Base-by-base conservation (phyloP, 2,329 filamentous ascomycete species). In the Alternaria conjuncta region DNA sequence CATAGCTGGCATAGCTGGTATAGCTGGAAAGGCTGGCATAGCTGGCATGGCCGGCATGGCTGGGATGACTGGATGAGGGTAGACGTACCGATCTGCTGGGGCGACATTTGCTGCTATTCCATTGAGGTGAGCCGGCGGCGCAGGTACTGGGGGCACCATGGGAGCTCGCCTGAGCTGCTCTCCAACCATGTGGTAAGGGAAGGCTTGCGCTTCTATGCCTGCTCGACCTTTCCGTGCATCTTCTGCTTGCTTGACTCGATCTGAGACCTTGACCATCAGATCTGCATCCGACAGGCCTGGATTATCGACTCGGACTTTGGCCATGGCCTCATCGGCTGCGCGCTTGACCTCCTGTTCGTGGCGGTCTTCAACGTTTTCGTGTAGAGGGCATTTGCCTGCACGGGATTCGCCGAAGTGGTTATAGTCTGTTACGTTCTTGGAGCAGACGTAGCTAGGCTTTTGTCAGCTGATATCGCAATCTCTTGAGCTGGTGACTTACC, bases 381-480 rank as follows among this genome's bases (percentile, higher is more conserved):
- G 92, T 0, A 94, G 81, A 1, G 89, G 88, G 65, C 92, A 95
- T 63, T 87, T 87, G 6, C 68, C 67, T 46, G 21, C 41, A 32
- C 15, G 50, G 4, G 30, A 36, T 13, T 90, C 85, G 63, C 90
- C 82, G 72, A 96, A 96, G 78, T 96, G 93, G 0, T 82, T 69
- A 72, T 96, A 96, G 60, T 86, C 78, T 60, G 85, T 87, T 21
- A 88, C 82, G 50, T 85, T 79, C 70, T 90, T 84, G 21, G 88
- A 89, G 80, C 93, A 97, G 45, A 93, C 84, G 71, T 94, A 93
- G 74, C 89, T 91, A 49, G 11, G 45, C 13, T 18, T 5, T 5
- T 5, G 43, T 71, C 47, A 72, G 65, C 46, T 41, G 25, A 5
- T 5, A n/a, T 28, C 13, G 8, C 3, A 13, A n/a, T n/a, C 5